Conservation (phyloP, 2,329 filamentous ascomycete genomes). For the Tetracladium maxilliforme region DNA sequence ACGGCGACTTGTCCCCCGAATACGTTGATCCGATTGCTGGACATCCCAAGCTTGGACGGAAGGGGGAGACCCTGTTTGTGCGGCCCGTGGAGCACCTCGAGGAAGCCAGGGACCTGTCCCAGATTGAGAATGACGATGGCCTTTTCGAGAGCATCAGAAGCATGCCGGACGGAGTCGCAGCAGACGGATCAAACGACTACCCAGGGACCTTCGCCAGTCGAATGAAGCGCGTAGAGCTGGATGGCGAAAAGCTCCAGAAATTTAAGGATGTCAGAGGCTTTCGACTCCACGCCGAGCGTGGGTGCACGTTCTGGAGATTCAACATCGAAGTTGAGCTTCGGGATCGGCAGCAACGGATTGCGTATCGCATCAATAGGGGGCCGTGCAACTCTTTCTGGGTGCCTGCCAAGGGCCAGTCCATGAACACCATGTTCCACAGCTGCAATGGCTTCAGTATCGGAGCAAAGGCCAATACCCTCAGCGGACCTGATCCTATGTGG, state of each 20-base stretch:
- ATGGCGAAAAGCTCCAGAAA: conserved; percentile 70
- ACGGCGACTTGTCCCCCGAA: conserved; percentile 56
- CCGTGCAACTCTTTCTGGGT: conserved; percentile 91
- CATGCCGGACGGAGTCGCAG: conserved; percentile 14
- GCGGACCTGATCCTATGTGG: conserved; percentile 92
- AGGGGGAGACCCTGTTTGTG: conserved; percentile 77
- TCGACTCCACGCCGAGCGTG: conserved; percentile 70
- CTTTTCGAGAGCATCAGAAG: conserved; percentile 59
- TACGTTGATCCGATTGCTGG: conserved; percentile 85
- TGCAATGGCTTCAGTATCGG: conserved; percentile 89
- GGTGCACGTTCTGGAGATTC: conserved; percentile 94
- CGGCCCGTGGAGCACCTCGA: conserved; percentile 78
- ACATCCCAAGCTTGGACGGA: conserved; percentile 70
- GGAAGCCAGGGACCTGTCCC: conserved; percentile 64
- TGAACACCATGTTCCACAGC: conserved; percentile 99
- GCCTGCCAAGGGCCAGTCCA: conserved; percentile 65
- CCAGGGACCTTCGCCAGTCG: conserved; percentile 38
- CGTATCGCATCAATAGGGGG: conserved; percentile 88
- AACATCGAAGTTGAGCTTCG: conserved; percentile 83
- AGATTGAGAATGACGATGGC: conserved; percentile 65
- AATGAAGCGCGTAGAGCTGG: conserved; percentile 36
- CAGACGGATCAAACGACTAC: conserved; percentile 28
- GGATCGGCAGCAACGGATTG: conserved; percentile 67
- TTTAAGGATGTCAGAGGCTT: conserved; percentile 74
- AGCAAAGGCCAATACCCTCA: conserved; percentile 66